Evolutionary conservation across 768 basidiomycete genomes (phyloP), one percentile per base, ranked within the genome.

Genomic region (Psilocybe azurescens): DNA sequence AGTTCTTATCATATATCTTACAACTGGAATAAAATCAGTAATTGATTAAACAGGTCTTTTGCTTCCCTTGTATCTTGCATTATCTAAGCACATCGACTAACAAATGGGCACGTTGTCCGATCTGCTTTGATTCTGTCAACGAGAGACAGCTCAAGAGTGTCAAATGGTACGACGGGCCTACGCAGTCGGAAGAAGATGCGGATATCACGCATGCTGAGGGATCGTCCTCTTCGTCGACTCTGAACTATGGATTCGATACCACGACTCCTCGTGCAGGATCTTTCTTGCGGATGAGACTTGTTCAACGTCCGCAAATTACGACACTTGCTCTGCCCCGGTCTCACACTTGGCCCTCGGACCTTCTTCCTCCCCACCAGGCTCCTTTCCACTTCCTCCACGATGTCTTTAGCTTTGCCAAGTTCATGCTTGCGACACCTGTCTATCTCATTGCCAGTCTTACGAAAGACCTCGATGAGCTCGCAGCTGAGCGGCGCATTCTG

Each of bases 321-420:
- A 98, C 97, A 0, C 84, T 99, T 36, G 96, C 97, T 2, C 82
- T 99, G 6, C 97, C 97, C 41, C 89, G 94, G 24, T 96, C 97
- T 1, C 70, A 79, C 14, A 94, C 94, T 2, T 99, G 96, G 96
- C 97, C 95, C 1, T 97, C 95, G 1, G 95, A 97, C 62, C 83
- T 96, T 2, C 78, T 97, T 32, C 90, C 93, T 13, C 92, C 95
- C 18, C 94, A 96, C 66, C 90, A 95, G 70, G 93, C 95, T 0
- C 97, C 97, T 6, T 99, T 96, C 80, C 87, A 97, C 72, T 99
- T 99, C 79, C 82, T 97, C 20, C 97, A 96, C 0, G 95, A 98
- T 70, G 91, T 97, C 44, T 88, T 89, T 65, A 78, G 79, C 41
- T 97, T 91, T 73, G 84, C 95, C 18, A 95, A 94, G 71, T 97